Percentiles rank a stretch among this genome's conserved stretches.
phyloP scores from a whole-genome alignment of 129 eudicot genomes.

The Artemisia annua region DNA sequence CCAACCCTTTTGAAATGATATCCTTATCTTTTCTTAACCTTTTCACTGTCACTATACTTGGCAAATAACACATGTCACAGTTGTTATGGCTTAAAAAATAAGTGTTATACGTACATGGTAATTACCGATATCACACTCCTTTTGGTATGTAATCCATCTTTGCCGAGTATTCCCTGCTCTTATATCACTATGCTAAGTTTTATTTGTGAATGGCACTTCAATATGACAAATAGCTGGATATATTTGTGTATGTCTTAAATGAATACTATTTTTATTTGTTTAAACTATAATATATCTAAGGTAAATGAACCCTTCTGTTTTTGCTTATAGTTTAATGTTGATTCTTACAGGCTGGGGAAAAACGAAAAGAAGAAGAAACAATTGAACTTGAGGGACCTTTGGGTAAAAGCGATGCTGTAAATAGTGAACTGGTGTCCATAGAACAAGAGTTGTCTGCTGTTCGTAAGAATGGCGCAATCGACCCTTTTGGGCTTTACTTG shows the following conservation, averaged over 20 bases:
- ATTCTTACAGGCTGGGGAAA: constrained; percentile 87
- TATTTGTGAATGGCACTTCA: too few species aligned
- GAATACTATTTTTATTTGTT: constrained; percentile 5
- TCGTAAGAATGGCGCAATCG: constrained; percentile 65
- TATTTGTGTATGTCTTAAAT: neutral
- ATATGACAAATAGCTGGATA: too few species aligned
- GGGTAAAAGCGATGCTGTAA: constrained; percentile 80
- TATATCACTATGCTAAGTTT: neutral
- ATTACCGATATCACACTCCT: neutral
- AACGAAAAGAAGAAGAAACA: constrained; percentile 94
- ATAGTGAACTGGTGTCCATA: constrained; percentile 70
- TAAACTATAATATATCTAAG: neutral
- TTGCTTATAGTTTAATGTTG: constrained; percentile 17
- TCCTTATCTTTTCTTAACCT: neutral
- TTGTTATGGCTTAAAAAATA: neutral
- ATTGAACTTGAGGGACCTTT: constrained; percentile 92
- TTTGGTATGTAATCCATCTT: neutral
- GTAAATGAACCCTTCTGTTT: constrained; percentile 3
- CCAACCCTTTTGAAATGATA: neutral
- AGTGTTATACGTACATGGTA: neutral
- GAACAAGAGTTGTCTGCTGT: constrained; percentile 75
- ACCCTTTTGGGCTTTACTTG: constrained; percentile 75
- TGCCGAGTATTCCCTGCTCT: neutral
- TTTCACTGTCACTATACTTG: neutral
- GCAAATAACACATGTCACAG: neutral